Conservation (phyloP, 2,329 filamentous ascomycete species). For the Rutstroemia sp. region DNA sequence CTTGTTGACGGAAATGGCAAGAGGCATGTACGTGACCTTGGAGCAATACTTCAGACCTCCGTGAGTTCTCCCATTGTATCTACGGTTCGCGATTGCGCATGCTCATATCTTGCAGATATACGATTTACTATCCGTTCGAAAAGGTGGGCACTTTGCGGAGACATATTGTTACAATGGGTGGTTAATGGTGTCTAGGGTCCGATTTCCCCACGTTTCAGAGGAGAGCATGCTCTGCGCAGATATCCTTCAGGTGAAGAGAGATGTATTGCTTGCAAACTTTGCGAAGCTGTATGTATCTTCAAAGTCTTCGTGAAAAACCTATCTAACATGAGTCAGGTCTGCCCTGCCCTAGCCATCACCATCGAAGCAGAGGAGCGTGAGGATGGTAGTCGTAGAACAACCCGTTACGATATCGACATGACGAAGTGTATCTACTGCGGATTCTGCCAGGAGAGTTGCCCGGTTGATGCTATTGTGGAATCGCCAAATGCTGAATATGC, state of each 20-base stretch:
- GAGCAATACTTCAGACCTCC: constrained; percentile 98
- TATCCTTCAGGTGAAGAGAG: constrained; percentile 98
- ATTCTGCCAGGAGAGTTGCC: constrained; percentile 98
- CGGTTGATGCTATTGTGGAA: constrained; percentile 89
- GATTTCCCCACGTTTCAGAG: constrained; percentile 95
- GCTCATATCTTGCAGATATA: constrained; percentile 59
- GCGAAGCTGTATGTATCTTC: constrained; percentile 63
- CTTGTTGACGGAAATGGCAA: constrained; percentile 87
- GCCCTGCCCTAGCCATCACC: constrained; percentile 95
- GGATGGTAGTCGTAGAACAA: constrained; percentile 90
- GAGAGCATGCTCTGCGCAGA: constrained; percentile 91
- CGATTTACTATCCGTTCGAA: constrained; percentile 97
- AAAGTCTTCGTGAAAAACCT: not conserved
- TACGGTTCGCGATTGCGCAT: constrained; percentile 10
- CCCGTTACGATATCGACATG: constrained; percentile 99
- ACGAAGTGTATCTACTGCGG: constrained; percentile 99
- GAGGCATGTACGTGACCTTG: constrained; percentile 95
- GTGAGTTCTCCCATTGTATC: constrained; percentile 51
- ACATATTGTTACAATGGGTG: constrained; percentile 5
- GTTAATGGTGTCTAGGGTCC: constrained; percentile 54
- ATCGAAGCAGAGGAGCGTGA: constrained; percentile 98
- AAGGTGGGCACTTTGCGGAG: constrained; percentile 49
- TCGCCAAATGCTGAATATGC: constrained; percentile 69
- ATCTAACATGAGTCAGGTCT: constrained; percentile 49
- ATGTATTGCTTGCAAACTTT: constrained; percentile 99